Base-by-base conservation (phyloP, 495 filamentous ascomycete genomes). In the Penicillium coprophilum region DNA sequence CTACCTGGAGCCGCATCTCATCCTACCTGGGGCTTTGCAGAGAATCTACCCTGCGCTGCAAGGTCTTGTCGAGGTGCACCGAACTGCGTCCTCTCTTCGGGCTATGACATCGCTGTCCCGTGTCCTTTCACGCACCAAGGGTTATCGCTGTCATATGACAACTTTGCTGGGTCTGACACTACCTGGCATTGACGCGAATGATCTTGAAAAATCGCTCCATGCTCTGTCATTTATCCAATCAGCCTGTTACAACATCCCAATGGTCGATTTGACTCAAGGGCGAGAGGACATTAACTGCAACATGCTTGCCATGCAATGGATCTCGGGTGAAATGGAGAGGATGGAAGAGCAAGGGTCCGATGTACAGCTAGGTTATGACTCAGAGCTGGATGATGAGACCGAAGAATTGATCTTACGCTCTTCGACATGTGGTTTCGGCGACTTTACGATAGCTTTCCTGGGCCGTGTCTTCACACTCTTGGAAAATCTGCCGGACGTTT, bases 131-230 rank as follows among this genome's bases (percentile, higher is more conserved):
- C 87, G 86, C 51, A 90, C 92, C 24, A 96, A 92, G 65, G 94
- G 94, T 23, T 96, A 92, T 59, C 83, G 94, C 53, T 97, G 95
- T 61, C 94, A 99, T 67, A 84, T 97, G 63, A 97, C 95, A 11
- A 91, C 93, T 1, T 71, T 97, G 32, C 73, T 99, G 19, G 95
- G 93, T 8, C 81, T 99, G 52, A 91, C 94, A 2, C 78, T 99
- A 36, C 94, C 94, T 2, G 94, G 94, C 30, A 95, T 99, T 49
- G 94, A 99, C 74, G 93, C 94, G 30, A 99, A 99, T 69, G 94
- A 99, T 72, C 79, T 99, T 30, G 91, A 93, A 59, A 99, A 99
- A 74, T 97, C 94, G 19, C 78, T 96, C 50, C 90, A 96, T 71
- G 93, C 93, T 2, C 77, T 99, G 47, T 89, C 92, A 51, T 97